Base-by-base conservation (phyloP, 2,329 filamentous ascomycete species). In the Colletotrichum sp. region DNA sequence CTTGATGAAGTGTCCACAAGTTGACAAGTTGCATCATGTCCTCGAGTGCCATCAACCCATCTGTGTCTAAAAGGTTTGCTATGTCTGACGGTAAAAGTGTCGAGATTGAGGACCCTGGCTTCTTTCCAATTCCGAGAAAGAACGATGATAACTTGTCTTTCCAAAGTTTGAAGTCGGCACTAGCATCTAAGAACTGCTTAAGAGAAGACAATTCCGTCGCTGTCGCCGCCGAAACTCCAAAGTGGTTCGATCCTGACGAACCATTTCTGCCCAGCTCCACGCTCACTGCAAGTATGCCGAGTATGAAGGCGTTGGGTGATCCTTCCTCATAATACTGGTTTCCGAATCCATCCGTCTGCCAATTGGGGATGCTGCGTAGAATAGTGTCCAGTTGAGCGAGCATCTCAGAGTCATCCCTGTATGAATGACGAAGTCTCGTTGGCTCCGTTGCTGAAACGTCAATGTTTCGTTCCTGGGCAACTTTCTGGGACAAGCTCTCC, bases 401-500 rank as follows among this genome's bases (percentile, higher is more conserved):
- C 25, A 57, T 22, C 4, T 57, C 52, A 1, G 1, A 25, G 25
- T 57, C 52, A 1, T 27, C 8, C 5, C 8, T 16, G 1, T 57
- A 57, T 0, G 52, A 57, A 2, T 57, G 52, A 8, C 8, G 3
- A 8, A 16, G 1, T 27, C 22, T 15, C 9, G 22, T 57, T 1
- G 52, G 22, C n/a, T 57, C 4, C 12, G 12, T 57, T 8, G 16
- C 1, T 27, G 52, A 22, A 22, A 8, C 0, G 16, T 27, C 52
- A 16, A 8, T 57, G 22, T 2, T 16, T 27, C 22, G 6, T 3
- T 1, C 8, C 11, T 15, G 22, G 0, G 12, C 6, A 22, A 16
- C 2, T 2, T 13, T 7, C 22, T 5, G 12, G 11, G 6, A 2
- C 4, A 1, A 9, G 12, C 2, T 13, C 3, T 7, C 0, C 3